phyloP scores from a whole-genome alignment of 2,329 filamentous ascomycete genomes.

The Neodidymelliopsis sp. region DNA sequence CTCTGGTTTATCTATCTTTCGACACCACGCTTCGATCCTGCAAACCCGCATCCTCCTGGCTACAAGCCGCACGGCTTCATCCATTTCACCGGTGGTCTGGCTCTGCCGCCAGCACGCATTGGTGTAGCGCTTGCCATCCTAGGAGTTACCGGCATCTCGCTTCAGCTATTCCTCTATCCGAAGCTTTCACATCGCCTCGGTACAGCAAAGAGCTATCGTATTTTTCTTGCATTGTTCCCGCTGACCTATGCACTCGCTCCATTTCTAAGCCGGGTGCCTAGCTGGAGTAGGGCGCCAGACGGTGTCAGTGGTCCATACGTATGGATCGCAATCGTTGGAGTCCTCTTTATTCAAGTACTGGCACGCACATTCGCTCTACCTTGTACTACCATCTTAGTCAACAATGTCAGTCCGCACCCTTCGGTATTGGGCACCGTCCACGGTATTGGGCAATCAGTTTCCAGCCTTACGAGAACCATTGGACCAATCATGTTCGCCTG shows the following conservation, averaged over 20 bases:
- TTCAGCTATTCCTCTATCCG: slow-evolving; percentile 58
- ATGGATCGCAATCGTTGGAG: slow-evolving; percentile 53
- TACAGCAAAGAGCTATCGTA: slow-evolving; percentile 51
- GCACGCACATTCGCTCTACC: slow-evolving; percentile 63
- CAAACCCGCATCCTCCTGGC: slow-evolving; percentile 40
- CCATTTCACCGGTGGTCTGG: slow-evolving; percentile 59
- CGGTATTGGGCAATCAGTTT: slow-evolving; percentile 66
- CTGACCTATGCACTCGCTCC: slow-evolving; percentile 54
- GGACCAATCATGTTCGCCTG: slow-evolving; percentile 68
- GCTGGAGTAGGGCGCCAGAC: slow-evolving; percentile 47
- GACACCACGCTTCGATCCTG: slow-evolving; percentile 52
- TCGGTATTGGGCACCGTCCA: slow-evolving; percentile 64
- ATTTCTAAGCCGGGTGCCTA: slow-evolving; percentile 54
- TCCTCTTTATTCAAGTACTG: slow-evolving; percentile 55
- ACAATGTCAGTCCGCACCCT: slow-evolving; percentile 61
- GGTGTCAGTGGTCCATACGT: slow-evolving; percentile 51
- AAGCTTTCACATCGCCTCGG: slow-evolving; percentile 52
- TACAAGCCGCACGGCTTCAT: slow-evolving; percentile 51
- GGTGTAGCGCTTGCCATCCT: slow-evolving; percentile 58
- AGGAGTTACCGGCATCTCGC: slow-evolving; percentile 55
- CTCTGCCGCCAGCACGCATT: slow-evolving; percentile 56
- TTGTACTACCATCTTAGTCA: slow-evolving; percentile 61
- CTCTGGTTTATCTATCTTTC: slow-evolving; percentile 61
- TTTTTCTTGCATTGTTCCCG: slow-evolving; percentile 55
- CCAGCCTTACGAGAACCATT: slow-evolving; percentile 65